These are phyloP conservation scores for Penicillium mononematosum DNA, from an alignment of 495 filamentous ascomycete genomes.

Conservation along the genomic window DNA sequence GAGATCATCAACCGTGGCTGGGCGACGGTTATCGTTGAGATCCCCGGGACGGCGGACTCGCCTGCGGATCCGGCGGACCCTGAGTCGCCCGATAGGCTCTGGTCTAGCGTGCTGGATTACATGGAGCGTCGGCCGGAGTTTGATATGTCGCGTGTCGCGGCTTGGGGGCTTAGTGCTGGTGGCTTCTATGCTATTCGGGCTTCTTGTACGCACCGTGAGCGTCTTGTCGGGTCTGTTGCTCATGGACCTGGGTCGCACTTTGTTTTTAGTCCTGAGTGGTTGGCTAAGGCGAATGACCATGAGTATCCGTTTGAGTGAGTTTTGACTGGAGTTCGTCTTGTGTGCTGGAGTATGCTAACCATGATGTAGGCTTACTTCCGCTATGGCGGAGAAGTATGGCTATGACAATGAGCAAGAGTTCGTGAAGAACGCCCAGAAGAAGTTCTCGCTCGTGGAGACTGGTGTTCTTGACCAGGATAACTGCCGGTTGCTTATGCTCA, in stretches of 20 bases:
- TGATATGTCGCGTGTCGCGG: slow-evolving; percentile 59
- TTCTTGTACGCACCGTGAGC: slow-evolving; percentile 65
- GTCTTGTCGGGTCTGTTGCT: slow-evolving; percentile 60
- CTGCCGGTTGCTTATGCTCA: slow-evolving; percentile 64
- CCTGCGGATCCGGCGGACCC: slow-evolving; percentile 61
- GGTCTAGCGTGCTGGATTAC: slow-evolving; percentile 63
- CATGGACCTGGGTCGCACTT: slow-evolving; percentile 72
- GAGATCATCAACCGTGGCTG: slow-evolving; percentile 62
- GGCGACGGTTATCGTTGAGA: slow-evolving; percentile 65
- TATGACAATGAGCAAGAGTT: slow-evolving; percentile 60
- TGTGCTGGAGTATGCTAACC: slow-evolving; percentile 5
- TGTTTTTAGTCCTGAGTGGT: slow-evolving; percentile 65
- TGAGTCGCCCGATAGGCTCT: slow-evolving; percentile 50
- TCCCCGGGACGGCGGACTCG: slow-evolving; percentile 78
- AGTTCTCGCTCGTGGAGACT: slow-evolving; percentile 71
- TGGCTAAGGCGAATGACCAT: slow-evolving; percentile 64
- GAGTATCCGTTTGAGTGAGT: slow-evolving; percentile 75
- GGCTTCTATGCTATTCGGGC: slow-evolving; percentile 76
- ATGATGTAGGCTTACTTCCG: slow-evolving; percentile 52
- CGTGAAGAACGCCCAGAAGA: slow-evolving; percentile 58
- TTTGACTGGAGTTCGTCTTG: background rate
- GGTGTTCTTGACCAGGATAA: slow-evolving; percentile 64
- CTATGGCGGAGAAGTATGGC: slow-evolving; percentile 70
- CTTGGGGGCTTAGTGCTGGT: slow-evolving; percentile 72
- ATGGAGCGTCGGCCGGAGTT: slow-evolving; percentile 57